Base-by-base conservation (phyloP, 2,329 filamentous ascomycete genomes). In the Knufia petricola region DNA sequence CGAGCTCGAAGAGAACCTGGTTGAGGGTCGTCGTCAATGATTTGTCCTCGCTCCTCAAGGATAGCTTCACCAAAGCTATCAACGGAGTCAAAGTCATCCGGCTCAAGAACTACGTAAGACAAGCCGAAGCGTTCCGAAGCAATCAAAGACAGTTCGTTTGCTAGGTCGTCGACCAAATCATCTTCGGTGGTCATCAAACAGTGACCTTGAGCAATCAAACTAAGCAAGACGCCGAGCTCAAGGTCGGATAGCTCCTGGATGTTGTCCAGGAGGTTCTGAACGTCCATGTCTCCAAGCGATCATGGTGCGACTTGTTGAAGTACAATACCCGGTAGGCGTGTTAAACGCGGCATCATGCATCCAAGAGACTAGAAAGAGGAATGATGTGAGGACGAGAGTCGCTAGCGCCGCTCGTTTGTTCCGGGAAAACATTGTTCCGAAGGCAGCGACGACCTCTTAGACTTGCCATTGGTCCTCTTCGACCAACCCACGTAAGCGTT, bases 181-280 rank as follows among this genome's bases (percentile, higher is more conserved):
- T 69, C 64, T 2, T 81, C 77, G 13, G 86, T 85, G 66, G 87
- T 84, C 61, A 96, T 80, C 58, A 96, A 81, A 68, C 87, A 95
- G 65, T 96, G 89, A 65, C 95, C 85, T 56, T 82, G 77, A 51
- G 82, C 81, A 53, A 88, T 75, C 45, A 96, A 77, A 62, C 84
- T 89, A 44, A 95, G 77, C 34, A 96, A 75, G 12, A 85, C 70
- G 20, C 90, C 92, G 51, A 96, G 78, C 68, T 95, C 89, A 34
- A 95, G 75, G 69, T 95, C 89, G 60, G 83, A 85, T 54, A 96
- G 74, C 57, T 79, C 76, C 61, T 89, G 84, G 58, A 94, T 77
- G 65, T 83, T 84, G 54, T 77, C 72, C 52, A 82, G 70, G 53
- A 88, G 72, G 49, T 68, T 66, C 60, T 76, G 72, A 69, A 78